Evolutionary conservation across 805 yeast species (phyloP).

Genomic region (Pichia eremophila): DNA sequence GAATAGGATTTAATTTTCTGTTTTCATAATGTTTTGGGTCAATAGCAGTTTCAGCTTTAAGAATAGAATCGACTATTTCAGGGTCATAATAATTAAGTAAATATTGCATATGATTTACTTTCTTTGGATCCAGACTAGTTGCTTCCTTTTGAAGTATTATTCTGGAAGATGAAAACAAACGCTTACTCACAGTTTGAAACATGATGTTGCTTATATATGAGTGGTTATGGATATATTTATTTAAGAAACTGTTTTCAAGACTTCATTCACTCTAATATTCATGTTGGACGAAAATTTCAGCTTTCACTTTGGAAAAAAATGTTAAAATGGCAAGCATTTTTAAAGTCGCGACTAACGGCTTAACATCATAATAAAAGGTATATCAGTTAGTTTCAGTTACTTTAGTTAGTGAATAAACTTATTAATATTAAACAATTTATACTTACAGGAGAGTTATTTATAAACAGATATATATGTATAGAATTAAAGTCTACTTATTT

Average conservation of each 20-base stretch:
- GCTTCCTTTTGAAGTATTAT: slow-evolving; percentile 8
- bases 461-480: neutral
- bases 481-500: neutral
- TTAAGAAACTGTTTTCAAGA: too few species aligned
- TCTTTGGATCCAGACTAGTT: slow-evolving; percentile 16
- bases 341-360: too few species aligned
- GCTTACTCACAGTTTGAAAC: slow-evolving; percentile 4
- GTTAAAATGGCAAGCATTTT: too few species aligned
- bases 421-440: too few species aligned
- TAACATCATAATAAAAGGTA: too few species aligned
- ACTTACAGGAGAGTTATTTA: too few species aligned
- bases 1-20: slow-evolving; percentile 33
- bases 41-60: slow-evolving; percentile 68
- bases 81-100: slow-evolving; percentile 75
- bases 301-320: too few species aligned
- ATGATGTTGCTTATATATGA: neutral
- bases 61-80: slow-evolving; percentile 69
- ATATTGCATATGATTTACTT: slow-evolving; percentile 38
- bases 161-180: slow-evolving; percentile 11
- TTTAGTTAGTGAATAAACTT: too few species aligned
- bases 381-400: too few species aligned
- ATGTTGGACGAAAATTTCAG: too few species aligned
- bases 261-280: too few species aligned
- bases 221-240: neutral
- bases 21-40: slow-evolving; percentile 50